These are phyloP conservation scores for Suillus americanus DNA, from an alignment of 768 basidiomycete genomes.

Conservation along the genomic window DNA sequence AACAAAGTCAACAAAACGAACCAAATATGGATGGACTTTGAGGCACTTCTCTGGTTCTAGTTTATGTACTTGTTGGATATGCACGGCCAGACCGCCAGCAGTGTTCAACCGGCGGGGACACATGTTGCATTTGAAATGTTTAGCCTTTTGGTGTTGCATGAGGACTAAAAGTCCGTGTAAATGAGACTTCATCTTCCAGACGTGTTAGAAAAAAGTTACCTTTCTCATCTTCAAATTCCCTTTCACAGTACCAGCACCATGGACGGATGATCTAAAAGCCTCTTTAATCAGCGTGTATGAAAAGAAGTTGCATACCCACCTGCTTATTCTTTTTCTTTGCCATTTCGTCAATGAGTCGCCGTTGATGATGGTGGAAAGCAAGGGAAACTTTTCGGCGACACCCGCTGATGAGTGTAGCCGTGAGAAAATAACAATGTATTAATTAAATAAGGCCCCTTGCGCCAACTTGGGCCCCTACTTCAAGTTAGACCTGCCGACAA, in stretches of 20 bases:
- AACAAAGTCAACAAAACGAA: not conserved
- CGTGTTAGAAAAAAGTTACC: slow-evolving; percentile 46
- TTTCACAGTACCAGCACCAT: slow-evolving; percentile 99
- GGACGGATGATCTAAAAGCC: slow-evolving; percentile 69
- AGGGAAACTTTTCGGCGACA: slow-evolving; percentile 14
- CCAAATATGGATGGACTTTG: not conserved
- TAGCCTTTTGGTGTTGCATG: slow-evolving; percentile 99
- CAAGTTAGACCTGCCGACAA: too few species aligned
- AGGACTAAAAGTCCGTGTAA: slow-evolving; percentile 58
- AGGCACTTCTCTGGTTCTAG: slow-evolving; percentile 82
- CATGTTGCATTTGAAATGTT: slow-evolving; percentile 97
- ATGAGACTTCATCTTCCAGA: not conserved
- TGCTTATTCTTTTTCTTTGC: slow-evolving; percentile 58
- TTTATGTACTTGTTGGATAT: slow-evolving; percentile 98
- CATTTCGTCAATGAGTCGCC: slow-evolving; percentile 29
- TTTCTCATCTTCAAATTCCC: slow-evolving; percentile 99
- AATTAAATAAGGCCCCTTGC: not conserved
- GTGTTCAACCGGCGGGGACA: slow-evolving; percentile 96
- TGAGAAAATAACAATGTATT: slow-evolving; percentile 14
- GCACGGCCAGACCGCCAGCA: slow-evolving; percentile 95
- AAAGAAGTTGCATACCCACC: slow-evolving; percentile 23
- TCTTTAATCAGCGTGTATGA: slow-evolving; percentile 8
- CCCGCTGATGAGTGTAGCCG: slow-evolving; percentile 8
- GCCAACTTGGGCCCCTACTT: too few species aligned
- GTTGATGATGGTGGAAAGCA: slow-evolving; percentile 12